A percentile compares a stretch with the other conserved stretches of the same genome.
Evolutionary conservation across 2,329 filamentous ascomycete genomes (phyloP).

Genomic region (Fusarium heterosporum): DNA sequence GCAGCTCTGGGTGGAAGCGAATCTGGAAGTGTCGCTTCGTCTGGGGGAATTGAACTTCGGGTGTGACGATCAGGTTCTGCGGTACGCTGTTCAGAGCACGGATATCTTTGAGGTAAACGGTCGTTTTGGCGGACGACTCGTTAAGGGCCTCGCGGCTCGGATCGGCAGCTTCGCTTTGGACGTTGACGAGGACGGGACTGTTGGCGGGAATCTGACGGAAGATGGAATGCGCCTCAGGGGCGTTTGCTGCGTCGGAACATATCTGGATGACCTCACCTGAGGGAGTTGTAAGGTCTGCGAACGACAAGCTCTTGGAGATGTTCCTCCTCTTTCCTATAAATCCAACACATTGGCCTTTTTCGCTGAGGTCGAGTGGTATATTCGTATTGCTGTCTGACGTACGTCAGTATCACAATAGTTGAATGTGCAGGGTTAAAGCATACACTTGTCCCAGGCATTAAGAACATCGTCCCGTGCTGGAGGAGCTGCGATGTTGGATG

Average conservation of each 20-base stretch:
- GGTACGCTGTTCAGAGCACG: slow-evolving; percentile 52
- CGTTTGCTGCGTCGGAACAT: slow-evolving; percentile 55
- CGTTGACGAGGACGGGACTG: slow-evolving; percentile 64
- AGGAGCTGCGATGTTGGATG: slow-evolving; percentile 10
- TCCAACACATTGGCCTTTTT: slow-evolving; percentile 58
- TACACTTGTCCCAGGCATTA: slow-evolving; percentile 51
- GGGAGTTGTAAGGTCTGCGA: slow-evolving; percentile 67
- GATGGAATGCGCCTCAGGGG: slow-evolving; percentile 52
- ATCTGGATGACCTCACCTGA: slow-evolving; percentile 59
- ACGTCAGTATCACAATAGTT: background rate
- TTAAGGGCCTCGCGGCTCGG: slow-evolving; percentile 24
- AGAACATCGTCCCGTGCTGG: slow-evolving; percentile 43
- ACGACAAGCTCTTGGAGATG: slow-evolving; percentile 76
- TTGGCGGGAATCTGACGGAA: slow-evolving; percentile 62
- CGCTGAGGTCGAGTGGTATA: slow-evolving; percentile 32
- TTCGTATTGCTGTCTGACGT: slow-evolving; percentile 47
- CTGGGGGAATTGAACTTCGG: slow-evolving; percentile 78
- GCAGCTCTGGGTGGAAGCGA: slow-evolving; percentile 76
- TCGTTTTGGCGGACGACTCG: slow-evolving; percentile 55
- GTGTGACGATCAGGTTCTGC: slow-evolving; percentile 79
- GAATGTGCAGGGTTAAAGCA: background rate
- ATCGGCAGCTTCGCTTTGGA: slow-evolving; percentile 50
- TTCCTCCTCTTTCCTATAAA: slow-evolving; percentile 78
- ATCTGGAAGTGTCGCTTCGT: slow-evolving; percentile 86
- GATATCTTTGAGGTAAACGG: slow-evolving; percentile 73